Base-by-base conservation (phyloP, 345 rosid species). In the Ceriops tagal region DNA sequence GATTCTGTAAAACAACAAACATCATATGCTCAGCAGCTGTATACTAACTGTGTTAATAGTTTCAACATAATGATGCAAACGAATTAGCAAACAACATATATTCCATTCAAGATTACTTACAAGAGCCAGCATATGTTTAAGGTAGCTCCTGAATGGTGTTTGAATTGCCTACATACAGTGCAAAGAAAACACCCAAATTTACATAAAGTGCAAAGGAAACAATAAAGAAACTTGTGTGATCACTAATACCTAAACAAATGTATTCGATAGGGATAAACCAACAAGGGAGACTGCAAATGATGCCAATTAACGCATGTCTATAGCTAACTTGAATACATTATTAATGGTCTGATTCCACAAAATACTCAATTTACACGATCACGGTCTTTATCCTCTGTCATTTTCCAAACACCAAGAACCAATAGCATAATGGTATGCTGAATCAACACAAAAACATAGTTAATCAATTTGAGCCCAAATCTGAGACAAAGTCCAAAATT, bases 91-190 rank as follows among this genome's bases (percentile, higher is more conserved):
- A 8, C 16, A 34, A 53, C 4, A 20, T 1, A 28, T 8, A 52
- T 31, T 39, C 26, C 20, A 15, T 30, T 56, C 22, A 18, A 43
- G 28, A 68, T 4, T 51, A 87, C 96, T 88, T 88, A 93, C 99
- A 67, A 93, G 84, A 68, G 89, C 77, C 70, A 93, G 79, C 96
- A 93, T 91, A 24, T 91, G 92, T 63, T 95, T 90, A 64, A 95
- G 93, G 78, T 92, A 95, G 81, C 78, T 68, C 79, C 97, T 88
- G 75, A 95, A 95, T 30, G 97, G 97, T 10, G 99, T 92, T 73
- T 95, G 99, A 92, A 76, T 59, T 3, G 83, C 86, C 99, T 95
- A 85, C 55, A 39, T 9, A 55, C 1, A 11, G 13, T 21, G n/a
- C 58, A 21, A 53, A n/a, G 26, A 53, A 21, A 8, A 21, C 13